Base-by-base conservation (phyloP, 2,329 filamentous ascomycete genomes). In the Fusarium burgessii region DNA sequence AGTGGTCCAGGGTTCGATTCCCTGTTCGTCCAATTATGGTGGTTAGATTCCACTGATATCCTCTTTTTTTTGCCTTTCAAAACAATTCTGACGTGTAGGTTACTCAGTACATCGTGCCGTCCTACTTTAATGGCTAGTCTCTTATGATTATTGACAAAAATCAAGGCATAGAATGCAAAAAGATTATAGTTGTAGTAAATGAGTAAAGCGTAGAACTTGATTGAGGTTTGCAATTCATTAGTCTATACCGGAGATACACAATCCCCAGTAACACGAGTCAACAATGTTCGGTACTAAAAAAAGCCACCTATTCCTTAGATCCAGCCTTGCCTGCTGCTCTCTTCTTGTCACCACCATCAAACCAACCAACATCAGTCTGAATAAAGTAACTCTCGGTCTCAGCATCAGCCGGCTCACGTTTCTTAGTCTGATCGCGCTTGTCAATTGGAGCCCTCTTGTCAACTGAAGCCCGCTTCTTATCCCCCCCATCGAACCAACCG, bases 1-100 rank as follows among this genome's bases (percentile, higher is more conserved):
- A 54, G 50, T 54, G 51, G 32, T 50, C 47, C 47, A 35, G 47
- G 47, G 47, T 54, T 54, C 27, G 51, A 54, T 54, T 54, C 51
- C 51, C 51, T 54, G 36, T 54, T 54, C 36, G 51, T 54, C 51
- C 36, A 54, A 32, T 54, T 3, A 18, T 6, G 15, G 51, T 54
- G 36, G 51, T 43, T 54, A 12, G 20, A 54, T 8, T 1, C 36
- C 51, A n/a, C 36, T 11, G 17, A 3, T 20, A 43, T 43, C 12
- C 51, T 32, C 4, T 23, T 23, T 23, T 23, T 55, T 55, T 55
- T 55, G 27, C 36, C 5, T 20, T 7, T 18, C 7, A n/a, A 15
- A 9, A 18, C 33, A 20, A 8, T 20, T 6, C 29, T 50, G 20
- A 10, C 29, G 29, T 9, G 23, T 18, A 9, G 17, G 7, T 14